A percentile compares a stretch with the other conserved stretches of the same genome.
phyloP scores from a whole-genome alignment of 2,329 filamentous ascomycete genomes.

The Pseudogymnoascus verrucosus region DNA sequence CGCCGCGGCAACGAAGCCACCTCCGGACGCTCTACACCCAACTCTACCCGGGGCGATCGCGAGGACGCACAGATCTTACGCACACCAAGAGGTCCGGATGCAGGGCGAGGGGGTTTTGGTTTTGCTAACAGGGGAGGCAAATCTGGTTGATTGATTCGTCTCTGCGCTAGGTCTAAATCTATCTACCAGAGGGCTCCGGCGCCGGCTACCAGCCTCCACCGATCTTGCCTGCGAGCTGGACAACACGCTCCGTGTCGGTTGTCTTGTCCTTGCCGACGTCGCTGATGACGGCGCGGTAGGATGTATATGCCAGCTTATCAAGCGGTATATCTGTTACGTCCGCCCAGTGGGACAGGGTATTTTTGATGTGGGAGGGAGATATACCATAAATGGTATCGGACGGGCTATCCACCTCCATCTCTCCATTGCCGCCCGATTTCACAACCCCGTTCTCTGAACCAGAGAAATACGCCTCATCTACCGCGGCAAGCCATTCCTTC shows the following conservation, averaged over 20 bases:
- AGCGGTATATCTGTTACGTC: constrained; percentile 60
- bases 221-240: constrained; percentile 81
- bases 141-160: constrained; percentile 33
- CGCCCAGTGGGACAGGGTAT: constrained; percentile 70
- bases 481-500: constrained; percentile 72
- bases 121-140: constrained; percentile 60
- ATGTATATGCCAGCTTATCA: constrained; percentile 72
- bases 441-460: constrained; percentile 31
- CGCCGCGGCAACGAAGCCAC: constrained; percentile 35
- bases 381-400: constrained; percentile 53
- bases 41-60: constrained; percentile 23
- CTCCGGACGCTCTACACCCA: constrained; percentile 37
- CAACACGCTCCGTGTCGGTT: constrained; percentile 70
- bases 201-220: constrained; percentile 77
- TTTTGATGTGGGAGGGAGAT: constrained; percentile 56
- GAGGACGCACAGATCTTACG: constrained; percentile 62
- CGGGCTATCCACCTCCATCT: constrained; percentile 22
- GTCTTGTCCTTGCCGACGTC: constrained; percentile 75
- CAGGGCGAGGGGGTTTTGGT: constrained; percentile 67
- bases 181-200: constrained; percentile 11
- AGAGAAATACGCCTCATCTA: constrained; percentile 89
- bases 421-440: constrained; percentile 16
- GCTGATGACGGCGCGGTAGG: constrained; percentile 85
- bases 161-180: constrained; percentile 22
- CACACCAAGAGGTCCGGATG: constrained; percentile 69